These are phyloP conservation scores for Backusella macrospora DNA, from an alignment of 192 early-diverging fungal species.

Conservation along the genomic window DNA sequence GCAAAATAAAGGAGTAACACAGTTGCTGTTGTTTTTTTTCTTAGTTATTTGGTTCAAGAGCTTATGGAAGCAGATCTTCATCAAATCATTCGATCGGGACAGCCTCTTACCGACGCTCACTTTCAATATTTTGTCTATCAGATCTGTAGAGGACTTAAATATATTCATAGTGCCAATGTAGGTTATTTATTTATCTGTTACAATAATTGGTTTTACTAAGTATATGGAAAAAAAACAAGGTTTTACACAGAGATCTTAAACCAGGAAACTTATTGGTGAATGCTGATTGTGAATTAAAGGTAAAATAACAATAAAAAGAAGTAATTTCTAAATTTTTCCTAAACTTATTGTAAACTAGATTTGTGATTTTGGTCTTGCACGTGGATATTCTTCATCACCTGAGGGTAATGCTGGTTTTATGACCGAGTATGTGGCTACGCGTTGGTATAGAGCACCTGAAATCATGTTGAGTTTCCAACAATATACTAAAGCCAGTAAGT, in stretches of 20 bases:
- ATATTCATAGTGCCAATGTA: slow-evolving; percentile 70
- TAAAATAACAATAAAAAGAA: slow-evolving; percentile 53
- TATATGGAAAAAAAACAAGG: slow-evolving; percentile 25
- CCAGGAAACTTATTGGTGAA: slow-evolving; percentile 57
- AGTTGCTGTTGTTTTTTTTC: neutral
- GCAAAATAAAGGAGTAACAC: neutral
- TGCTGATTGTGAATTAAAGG: slow-evolving; percentile 36
- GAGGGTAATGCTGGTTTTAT: slow-evolving; percentile 79
- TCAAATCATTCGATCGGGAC: slow-evolving; percentile 69
- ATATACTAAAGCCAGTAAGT: slow-evolving; percentile 87
- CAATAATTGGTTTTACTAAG: neutral
- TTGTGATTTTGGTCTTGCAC: slow-evolving; percentile 94
- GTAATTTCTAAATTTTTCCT: slow-evolving; percentile 63
- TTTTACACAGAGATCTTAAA: slow-evolving; percentile 91
- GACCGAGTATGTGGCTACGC: slow-evolving; percentile 94
- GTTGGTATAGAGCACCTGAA: slow-evolving; percentile 95
- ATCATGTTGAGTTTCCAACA: slow-evolving; percentile 87
- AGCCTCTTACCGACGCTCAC: slow-evolving; percentile 33
- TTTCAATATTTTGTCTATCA: slow-evolving; percentile 74
- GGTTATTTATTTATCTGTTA: neutral
- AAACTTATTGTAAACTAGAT: slow-evolving; percentile 81
- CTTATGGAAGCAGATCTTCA: slow-evolving; percentile 75
- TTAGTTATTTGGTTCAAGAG: slow-evolving; percentile 52
- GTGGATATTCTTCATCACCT: slow-evolving; percentile 70
- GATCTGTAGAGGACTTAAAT: slow-evolving; percentile 67